phyloP scores from a whole-genome alignment of 169 alveolate genomes.

The Theileria equi region DNA sequence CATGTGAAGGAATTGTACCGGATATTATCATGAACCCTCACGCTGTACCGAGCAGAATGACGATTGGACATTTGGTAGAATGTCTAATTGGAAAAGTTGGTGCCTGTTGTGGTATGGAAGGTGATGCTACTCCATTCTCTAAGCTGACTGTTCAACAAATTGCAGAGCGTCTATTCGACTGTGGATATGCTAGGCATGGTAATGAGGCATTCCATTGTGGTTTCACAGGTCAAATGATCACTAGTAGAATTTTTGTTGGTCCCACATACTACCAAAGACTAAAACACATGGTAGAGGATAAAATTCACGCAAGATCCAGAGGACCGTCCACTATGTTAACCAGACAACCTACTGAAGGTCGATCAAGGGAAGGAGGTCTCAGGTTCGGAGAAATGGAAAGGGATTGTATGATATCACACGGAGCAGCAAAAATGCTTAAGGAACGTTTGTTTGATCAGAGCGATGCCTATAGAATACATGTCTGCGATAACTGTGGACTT shows the following conservation, averaged over 20 bases:
- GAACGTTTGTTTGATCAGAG: slow-evolving; percentile 98
- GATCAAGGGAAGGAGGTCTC: slow-evolving; percentile 96
- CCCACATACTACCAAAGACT: slow-evolving; percentile 99
- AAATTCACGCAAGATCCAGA: slow-evolving; percentile 98
- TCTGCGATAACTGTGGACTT: slow-evolving; percentile 95
- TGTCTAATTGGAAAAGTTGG: slow-evolving; percentile 96
- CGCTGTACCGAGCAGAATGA: slow-evolving; percentile 99
- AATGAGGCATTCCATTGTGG: slow-evolving; percentile 98
- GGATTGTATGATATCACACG: slow-evolving; percentile 99
- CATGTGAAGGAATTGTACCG: slow-evolving; percentile 97
- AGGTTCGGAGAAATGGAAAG: slow-evolving; percentile 99
- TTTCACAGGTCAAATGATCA: slow-evolving; percentile 90
- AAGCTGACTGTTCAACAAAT: slow-evolving; percentile 95
- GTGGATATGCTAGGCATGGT: slow-evolving; percentile 96
- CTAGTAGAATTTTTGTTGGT: slow-evolving; percentile 95
- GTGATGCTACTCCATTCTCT: slow-evolving; percentile 99
- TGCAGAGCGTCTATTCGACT: slow-evolving; percentile 91
- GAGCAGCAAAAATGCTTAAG: slow-evolving; percentile 98
- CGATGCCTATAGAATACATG: slow-evolving; percentile 98
- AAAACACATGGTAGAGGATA: slow-evolving; percentile 99
- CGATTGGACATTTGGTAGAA: slow-evolving; percentile 99
- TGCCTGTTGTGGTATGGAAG: slow-evolving; percentile 95
- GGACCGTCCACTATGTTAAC: slow-evolving; percentile 99
- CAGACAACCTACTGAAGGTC: slow-evolving; percentile 99
- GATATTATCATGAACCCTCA: slow-evolving; percentile 99